Evolutionary conservation across 495 filamentous ascomycete species (phyloP).

Genomic region (Trichocladium uniseriatum): DNA sequence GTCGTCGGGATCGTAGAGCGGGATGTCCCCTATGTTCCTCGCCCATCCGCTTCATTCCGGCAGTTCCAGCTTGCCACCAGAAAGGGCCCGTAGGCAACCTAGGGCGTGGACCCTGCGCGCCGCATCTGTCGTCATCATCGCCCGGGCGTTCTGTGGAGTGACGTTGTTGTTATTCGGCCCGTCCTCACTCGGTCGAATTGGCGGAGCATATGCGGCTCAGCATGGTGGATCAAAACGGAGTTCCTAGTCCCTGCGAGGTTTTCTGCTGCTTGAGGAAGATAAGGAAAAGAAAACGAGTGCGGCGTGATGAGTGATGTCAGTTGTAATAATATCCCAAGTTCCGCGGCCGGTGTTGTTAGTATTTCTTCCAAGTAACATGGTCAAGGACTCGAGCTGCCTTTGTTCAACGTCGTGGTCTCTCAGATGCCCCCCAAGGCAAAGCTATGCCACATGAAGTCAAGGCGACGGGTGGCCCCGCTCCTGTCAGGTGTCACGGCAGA

Average conservation of each 20-base stretch:
- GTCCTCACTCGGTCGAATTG: conserved; percentile 7
- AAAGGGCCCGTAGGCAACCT: background rate
- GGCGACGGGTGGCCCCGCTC: too few relatives aligned
- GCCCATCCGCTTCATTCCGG: background rate
- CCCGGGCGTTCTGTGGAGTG: background rate
- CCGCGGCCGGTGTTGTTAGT: too few relatives aligned
- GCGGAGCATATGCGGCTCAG: conserved; percentile 8
- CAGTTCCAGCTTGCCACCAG: conserved; percentile 6
- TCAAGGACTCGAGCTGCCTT: too few relatives aligned
- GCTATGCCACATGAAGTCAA: too few relatives aligned
- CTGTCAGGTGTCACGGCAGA: too few relatives aligned
- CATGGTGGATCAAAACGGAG: conserved; percentile 3
- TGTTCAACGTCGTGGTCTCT: too few relatives aligned
- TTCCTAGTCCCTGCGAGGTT: background rate
- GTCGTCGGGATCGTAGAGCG: too few relatives aligned
- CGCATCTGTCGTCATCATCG: conserved; percentile 4
- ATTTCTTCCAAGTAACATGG: too few relatives aligned
- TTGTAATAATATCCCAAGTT: too few relatives aligned
- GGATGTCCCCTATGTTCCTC: background rate
- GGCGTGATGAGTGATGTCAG: too few relatives aligned
- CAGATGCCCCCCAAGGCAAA: too few relatives aligned
- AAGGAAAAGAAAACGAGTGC: too few relatives aligned
- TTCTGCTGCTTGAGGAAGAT: background rate
- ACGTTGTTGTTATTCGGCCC: conserved; percentile 14
- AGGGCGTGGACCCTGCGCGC: background rate